These are phyloP conservation scores for Sordariomycetes sp. DNA, from an alignment of 2,329 filamentous ascomycete species.

Conservation along the genomic window DNA sequence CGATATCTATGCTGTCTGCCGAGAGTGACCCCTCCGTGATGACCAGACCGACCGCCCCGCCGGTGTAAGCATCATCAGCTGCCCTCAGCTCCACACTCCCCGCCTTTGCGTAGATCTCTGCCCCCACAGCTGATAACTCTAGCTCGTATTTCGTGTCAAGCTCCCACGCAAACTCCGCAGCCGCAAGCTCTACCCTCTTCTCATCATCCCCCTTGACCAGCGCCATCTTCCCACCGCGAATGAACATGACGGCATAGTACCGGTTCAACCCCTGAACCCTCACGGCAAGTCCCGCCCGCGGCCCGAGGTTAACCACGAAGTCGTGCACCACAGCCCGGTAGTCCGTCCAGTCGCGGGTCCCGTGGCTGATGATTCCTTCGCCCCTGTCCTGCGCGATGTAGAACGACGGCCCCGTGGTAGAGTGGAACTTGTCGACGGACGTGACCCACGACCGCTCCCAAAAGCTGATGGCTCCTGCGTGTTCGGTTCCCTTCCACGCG, in stretches of 20 bases:
- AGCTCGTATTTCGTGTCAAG: not conserved
- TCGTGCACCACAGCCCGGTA: not conserved
- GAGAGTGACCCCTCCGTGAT: not conserved
- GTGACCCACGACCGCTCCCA: not conserved
- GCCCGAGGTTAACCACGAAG: not conserved
- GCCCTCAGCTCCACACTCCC: not conserved
- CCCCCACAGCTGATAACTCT: not conserved
- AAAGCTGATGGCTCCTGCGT: not conserved
- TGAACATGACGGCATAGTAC: not conserved
- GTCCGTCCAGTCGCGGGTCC: not conserved
- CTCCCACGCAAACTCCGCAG: not conserved
- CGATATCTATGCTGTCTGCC: not conserved
- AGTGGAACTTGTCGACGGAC: not conserved
- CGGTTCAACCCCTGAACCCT: not conserved
- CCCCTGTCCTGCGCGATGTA: not conserved
- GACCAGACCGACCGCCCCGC: not conserved
- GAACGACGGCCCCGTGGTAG: not conserved
- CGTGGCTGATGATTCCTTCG: not conserved
- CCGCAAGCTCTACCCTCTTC: not conserved
- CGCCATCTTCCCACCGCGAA: not conserved
- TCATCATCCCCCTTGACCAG: not conserved
- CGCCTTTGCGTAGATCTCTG: not conserved
- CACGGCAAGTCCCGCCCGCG: not conserved
- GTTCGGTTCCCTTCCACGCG: not conserved
- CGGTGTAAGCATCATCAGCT: not conserved